phyloP scores from a whole-genome alignment of 2,329 filamentous ascomycete species.

The Pseudocercospora fijiensis region DNA sequence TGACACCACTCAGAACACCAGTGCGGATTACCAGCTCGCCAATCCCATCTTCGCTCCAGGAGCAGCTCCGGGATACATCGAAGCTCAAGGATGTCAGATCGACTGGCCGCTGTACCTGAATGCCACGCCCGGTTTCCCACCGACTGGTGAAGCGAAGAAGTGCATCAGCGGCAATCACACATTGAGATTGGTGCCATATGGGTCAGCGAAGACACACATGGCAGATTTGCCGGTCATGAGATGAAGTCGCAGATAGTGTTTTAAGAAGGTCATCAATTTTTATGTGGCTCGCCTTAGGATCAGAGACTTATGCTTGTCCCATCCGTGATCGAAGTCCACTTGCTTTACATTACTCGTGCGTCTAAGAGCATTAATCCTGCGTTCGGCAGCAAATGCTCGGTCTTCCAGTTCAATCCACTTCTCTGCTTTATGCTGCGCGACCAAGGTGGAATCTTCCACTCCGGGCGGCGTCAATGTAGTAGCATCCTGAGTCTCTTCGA shows the following conservation, averaged over 20 bases:
- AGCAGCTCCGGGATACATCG: conserved; percentile 37
- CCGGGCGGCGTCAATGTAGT: neutral
- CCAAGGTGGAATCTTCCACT: neutral
- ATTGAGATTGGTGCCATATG: conserved; percentile 41
- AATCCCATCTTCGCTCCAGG: conserved; percentile 41
- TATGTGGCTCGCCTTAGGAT: neutral
- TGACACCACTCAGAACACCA: neutral
- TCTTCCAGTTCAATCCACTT: conserved; percentile 45
- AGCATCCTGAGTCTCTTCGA: neutral
- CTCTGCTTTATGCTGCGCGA: conserved; percentile 16
- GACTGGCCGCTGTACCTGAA: conserved; percentile 38
- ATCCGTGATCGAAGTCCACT: conserved; percentile 24
- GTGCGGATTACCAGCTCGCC: conserved; percentile 17
- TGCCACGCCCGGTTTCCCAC: conserved; percentile 36
- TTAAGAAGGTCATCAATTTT: neutral
- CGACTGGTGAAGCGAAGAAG: conserved; percentile 27
- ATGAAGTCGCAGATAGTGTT: neutral
- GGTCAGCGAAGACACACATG: conserved; percentile 41
- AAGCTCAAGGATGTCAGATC: conserved; percentile 38
- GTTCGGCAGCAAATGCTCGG: conserved; percentile 35
- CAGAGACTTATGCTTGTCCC: conserved; percentile 8
- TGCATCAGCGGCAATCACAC: conserved; percentile 30
- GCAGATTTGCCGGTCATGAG: conserved; percentile 39
- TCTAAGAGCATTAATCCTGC: conserved; percentile 35
- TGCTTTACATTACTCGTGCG: conserved; percentile 20